Conservation (phyloP, 805 yeast genomes). For the Ogataea pilisensis region DNA sequence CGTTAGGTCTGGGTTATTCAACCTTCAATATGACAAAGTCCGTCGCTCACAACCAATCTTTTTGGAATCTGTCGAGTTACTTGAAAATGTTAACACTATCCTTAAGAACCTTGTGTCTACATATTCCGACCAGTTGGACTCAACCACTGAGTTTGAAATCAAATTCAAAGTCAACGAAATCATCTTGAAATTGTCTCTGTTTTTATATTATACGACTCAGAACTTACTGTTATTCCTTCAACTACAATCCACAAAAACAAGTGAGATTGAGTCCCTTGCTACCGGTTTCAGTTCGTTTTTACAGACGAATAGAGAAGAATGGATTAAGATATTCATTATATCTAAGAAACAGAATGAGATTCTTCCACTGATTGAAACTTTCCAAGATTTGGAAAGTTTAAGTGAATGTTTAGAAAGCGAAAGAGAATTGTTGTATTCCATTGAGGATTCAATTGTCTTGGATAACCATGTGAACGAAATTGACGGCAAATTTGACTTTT, state of each 20-base stretch:
- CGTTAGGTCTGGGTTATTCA: conserved; percentile 9
- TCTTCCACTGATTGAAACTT: conserved; percentile 57
- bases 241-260: not conserved
- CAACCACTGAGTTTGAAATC: conserved; percentile 7
- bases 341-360: conserved; percentile 51
- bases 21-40: conserved; percentile 3
- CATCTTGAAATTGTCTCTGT: conserved; percentile 18
- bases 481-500: conserved; percentile 36
- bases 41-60: conserved; percentile 16
- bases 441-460: conserved; percentile 27
- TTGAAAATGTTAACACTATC: conserved; percentile 18
- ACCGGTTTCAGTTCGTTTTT: conserved; percentile 9
- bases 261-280: not conserved
- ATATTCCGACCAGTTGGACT: conserved; percentile 15
- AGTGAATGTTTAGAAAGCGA: conserved; percentile 49
- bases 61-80: conserved; percentile 9
- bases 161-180: conserved; percentile 13
- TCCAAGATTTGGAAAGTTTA: conserved; percentile 61
- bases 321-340: conserved; percentile 60
- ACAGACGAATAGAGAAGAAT: conserved; percentile 30
- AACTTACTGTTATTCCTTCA: conserved; percentile 10
- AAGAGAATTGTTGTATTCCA: conserved; percentile 33
- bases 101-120: conserved; percentile 10
- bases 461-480: conserved; percentile 19
- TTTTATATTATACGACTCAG: conserved; percentile 22